phyloP scores from a whole-genome alignment of 2,329 filamentous ascomycete species.

The Fusarium gaditjirri region DNA sequence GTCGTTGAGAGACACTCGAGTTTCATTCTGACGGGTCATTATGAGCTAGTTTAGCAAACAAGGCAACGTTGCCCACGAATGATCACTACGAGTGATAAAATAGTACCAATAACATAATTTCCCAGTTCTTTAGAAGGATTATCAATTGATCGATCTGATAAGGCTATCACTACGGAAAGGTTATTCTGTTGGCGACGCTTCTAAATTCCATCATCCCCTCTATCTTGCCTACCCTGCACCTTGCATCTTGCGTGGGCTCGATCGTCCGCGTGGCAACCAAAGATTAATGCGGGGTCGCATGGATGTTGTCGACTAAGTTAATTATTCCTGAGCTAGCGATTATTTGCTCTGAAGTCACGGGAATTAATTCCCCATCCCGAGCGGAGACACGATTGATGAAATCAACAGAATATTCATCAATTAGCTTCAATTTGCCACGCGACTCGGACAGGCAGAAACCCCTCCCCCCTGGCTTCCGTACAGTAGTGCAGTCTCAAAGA shows the following conservation, averaged over 20 bases:
- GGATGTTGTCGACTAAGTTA: not conserved
- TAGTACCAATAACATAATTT: fast-evolving
- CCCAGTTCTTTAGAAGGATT: fast-evolving
- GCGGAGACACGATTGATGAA: too few relatives aligned
- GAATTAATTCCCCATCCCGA: not conserved
- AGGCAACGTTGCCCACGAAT: fast-evolving
- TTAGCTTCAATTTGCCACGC: not conserved
- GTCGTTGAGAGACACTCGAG: too few relatives aligned
- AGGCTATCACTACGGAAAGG: not conserved
- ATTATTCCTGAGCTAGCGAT: not conserved
- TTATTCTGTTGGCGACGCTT: not conserved
- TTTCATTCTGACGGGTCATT: too few relatives aligned
- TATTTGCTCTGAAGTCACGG: not conserved
- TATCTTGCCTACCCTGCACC: not conserved
- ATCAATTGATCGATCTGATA: not conserved
- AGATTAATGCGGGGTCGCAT: not conserved
- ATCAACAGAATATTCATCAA: not conserved
- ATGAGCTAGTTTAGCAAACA: fast-evolving
- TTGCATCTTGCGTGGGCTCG: not conserved
- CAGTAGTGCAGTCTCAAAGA: not conserved
- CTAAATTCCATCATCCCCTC: not conserved
- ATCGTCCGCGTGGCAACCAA: not conserved
- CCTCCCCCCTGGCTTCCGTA: too few relatives aligned
- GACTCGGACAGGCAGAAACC: not conserved
- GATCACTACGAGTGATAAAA: too few relatives aligned